Evolutionary conservation across 495 filamentous ascomycete species (phyloP), one percentile per base, ranked within the genome.

Genomic region (Clohesyomyces aquaticus): DNA sequence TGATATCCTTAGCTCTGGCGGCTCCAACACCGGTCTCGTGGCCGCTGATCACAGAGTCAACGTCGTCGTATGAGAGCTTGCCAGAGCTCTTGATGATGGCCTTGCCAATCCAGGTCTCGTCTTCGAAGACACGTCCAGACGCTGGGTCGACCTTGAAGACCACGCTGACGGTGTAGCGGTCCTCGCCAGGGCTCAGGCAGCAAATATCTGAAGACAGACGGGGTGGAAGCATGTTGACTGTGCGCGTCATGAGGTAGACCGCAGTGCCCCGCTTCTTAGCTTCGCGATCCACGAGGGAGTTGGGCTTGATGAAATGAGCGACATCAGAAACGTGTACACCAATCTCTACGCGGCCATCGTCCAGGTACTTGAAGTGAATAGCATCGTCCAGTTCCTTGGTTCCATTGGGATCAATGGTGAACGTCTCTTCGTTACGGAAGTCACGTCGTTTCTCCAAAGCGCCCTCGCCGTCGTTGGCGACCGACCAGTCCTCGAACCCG

Each of bases 201-300:
- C 91, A 94, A 52, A 98, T 80, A 53, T 97, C 93, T 41, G 85
- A 83, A 9, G 91, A 88, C 55, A 98, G 80, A 73, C 87, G 90
- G 0, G 88, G 80, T 16, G 94, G 94, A 47, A 98, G 83, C 84
- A 98, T 84, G 66, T 93, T 91, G 72, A 96, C 96, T 55, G 89
- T 85, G 23, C 91, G 85, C 77, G 96, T 93, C 75, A 96, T 88
- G 53, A 98, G 79, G 68, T 98, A 92, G 16, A 98, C 94, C 35
- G 90, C 93, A 53, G 94, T 98, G 59, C 93, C 95, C 28, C 94
- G 88, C 81, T 98, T 98, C 84, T 95, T 96, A 1, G 94, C 94
- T 78, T 98, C 94, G 45, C 94, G 88, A 72, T 98, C 94, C 29
- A 97, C 93, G 51, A 98, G 83, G 21, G 94, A 96, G 80, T 95